Evolutionary conservation across 495 filamentous ascomycete species (phyloP).

Genomic region (Aspergillus panamensis): DNA sequence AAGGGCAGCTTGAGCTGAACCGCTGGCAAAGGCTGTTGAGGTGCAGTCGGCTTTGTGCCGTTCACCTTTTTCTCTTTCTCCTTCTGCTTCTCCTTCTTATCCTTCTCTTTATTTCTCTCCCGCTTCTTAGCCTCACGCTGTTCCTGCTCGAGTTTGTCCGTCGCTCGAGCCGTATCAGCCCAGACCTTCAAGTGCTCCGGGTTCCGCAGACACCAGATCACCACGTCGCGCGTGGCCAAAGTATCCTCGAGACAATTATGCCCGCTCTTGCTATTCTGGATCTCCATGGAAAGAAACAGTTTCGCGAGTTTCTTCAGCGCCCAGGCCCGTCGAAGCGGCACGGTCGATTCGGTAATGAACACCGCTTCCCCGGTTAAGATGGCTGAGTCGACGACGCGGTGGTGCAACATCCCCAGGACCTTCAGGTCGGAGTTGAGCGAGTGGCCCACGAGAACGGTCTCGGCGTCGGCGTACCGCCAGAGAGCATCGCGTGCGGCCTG

Average conservation of each 20-base stretch:
- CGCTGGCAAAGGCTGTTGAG: neutral
- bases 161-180: conserved; percentile 19
- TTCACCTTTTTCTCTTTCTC: neutral
- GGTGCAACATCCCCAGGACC: conserved; percentile 42
- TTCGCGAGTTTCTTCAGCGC: conserved; percentile 32
- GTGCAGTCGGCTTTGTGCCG: neutral
- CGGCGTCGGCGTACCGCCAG: conserved; percentile 34
- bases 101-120: neutral
- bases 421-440: conserved; percentile 42
- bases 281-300: conserved; percentile 28
- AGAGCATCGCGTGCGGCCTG: conserved; percentile 35
- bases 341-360: conserved; percentile 2
- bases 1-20: neutral
- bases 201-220: conserved; percentile 36
- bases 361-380: conserved; percentile 29
- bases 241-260: conserved; percentile 43
- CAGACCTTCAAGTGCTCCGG: conserved; percentile 21
- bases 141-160: conserved; percentile 4
- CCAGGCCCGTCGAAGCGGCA: conserved; percentile 19
- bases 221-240: conserved; percentile 36
- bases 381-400: conserved; percentile 37
- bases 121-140: conserved; percentile 7
- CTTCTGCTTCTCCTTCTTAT: conserved; percentile 1
- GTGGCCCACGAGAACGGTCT: conserved; percentile 48
- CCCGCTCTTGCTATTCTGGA: conserved; percentile 32